These are phyloP conservation scores for Neofusicoccum laricinum DNA, from an alignment of 2,329 filamentous ascomycete genomes.

Conservation along the genomic window DNA sequence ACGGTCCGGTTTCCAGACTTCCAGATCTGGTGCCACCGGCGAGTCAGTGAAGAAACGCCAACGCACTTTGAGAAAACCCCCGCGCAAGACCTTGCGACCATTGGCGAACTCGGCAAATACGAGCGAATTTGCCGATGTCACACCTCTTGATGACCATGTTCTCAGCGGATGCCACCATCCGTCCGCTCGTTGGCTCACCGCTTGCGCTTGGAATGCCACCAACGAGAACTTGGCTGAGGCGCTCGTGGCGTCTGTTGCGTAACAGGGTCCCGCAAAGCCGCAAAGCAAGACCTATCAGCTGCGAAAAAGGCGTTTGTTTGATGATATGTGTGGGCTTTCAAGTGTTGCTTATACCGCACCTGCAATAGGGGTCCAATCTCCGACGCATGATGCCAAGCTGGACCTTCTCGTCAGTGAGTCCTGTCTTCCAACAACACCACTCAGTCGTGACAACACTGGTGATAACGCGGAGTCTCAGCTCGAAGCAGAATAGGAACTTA, in stretches of 20 bases:
- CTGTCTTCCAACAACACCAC: too few relatives aligned
- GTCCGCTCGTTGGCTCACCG: not conserved
- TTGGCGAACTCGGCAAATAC: not conserved
- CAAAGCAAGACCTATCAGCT: not conserved
- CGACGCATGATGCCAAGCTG: not conserved
- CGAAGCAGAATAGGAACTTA: not conserved
- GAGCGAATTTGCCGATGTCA: not conserved
- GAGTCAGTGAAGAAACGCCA: not conserved
- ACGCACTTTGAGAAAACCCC: not conserved
- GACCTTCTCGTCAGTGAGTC: not conserved
- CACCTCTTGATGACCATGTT: not conserved
- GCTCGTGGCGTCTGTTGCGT: not conserved
- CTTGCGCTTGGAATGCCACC: constrained; percentile 3
- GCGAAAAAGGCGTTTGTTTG: not conserved
- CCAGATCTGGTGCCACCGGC: not conserved
- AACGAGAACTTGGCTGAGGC: not conserved
- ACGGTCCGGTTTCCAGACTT: not conserved
- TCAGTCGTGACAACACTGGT: too few relatives aligned
- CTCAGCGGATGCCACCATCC: not conserved
- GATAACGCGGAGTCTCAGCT: too few relatives aligned
- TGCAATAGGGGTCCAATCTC: not conserved
- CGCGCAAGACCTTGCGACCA: not conserved
- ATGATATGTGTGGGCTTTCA: not conserved
- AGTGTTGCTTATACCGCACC: not conserved
- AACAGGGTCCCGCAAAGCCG: not conserved